phyloP scores from a whole-genome alignment of 2,329 filamentous ascomycete species.

The Botryotinia calthae region DNA sequence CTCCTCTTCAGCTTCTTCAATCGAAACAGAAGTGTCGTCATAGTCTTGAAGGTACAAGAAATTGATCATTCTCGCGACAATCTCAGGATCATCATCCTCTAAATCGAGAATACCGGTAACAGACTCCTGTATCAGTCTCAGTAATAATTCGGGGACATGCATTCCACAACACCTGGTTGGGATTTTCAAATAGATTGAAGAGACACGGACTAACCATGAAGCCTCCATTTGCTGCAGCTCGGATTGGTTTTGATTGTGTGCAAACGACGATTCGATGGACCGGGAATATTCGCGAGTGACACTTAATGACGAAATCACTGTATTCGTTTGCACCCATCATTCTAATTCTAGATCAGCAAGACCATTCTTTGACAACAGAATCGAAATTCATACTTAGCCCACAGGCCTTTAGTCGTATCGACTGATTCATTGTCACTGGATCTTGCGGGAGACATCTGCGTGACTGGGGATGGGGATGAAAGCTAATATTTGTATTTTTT shows the following conservation, averaged over 20 bases:
- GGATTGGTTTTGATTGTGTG: slow-evolving; percentile 25
- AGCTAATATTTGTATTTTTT: background rate
- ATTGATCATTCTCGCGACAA: slow-evolving; percentile 21
- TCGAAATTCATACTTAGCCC: background rate
- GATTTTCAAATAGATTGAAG: background rate
- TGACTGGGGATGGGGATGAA: background rate
- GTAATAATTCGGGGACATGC: background rate
- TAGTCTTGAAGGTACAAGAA: slow-evolving; percentile 52
- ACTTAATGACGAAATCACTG: slow-evolving; percentile 27
- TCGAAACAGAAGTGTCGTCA: background rate
- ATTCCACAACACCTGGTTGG: background rate
- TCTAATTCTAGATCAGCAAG: background rate
- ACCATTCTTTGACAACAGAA: background rate
- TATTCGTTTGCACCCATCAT: slow-evolving; percentile 21
- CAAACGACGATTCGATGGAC: slow-evolving; percentile 30
- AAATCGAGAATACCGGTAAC: slow-evolving; percentile 5
- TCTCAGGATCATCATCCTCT: slow-evolving; percentile 17
- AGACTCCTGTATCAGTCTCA: slow-evolving; percentile 17
- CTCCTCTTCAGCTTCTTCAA: background rate
- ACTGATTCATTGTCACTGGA: background rate
- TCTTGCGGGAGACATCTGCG: background rate
- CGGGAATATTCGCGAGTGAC: slow-evolving; percentile 23
- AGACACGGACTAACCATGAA: slow-evolving; percentile 22
- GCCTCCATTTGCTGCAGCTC: slow-evolving; percentile 22
- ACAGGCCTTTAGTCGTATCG: background rate